A percentile compares a stretch with the other conserved stretches of the same genome.
These are phyloP conservation scores for Lactarius hatsudake DNA, from an alignment of 768 basidiomycete species.

Conservation along the genomic window DNA sequence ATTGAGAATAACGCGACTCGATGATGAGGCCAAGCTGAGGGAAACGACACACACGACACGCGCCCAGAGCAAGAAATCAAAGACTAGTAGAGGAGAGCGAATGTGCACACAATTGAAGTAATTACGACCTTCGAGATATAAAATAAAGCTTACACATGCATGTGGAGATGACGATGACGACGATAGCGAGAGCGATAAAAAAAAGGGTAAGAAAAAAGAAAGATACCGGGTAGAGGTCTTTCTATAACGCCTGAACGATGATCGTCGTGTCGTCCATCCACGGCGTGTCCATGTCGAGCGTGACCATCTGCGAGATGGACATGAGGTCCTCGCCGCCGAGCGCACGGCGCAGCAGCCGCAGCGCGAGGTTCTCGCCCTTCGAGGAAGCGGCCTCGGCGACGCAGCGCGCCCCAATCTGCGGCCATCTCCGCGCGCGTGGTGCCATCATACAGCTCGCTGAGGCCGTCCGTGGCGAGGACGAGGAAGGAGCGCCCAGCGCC, in stretches of 20 bases:
- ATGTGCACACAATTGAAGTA: not conserved
- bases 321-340: slow-evolving; percentile 43
- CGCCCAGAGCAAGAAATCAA: not conserved
- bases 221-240: no score
- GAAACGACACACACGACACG: not conserved
- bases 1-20: not conserved
- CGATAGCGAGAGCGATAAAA: not conserved
- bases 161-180: not conserved
- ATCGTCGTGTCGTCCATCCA: slow-evolving; percentile 55
- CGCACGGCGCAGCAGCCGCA: slow-evolving; percentile 41
- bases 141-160: not conserved
- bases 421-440: slow-evolving; percentile 34
- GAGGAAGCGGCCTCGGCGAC: slow-evolving; percentile 28
- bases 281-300: slow-evolving; percentile 47
- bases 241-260: slow-evolving; percentile 40
- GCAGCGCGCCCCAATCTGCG: slow-evolving; percentile 38
- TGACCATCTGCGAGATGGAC: slow-evolving; percentile 43
- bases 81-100: not conserved
- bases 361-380: slow-evolving; percentile 37
- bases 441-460: slow-evolving; percentile 42
- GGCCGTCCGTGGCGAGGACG: slow-evolving; percentile 47
- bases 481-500: slow-evolving; percentile 32
- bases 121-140: not conserved
- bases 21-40: not conserved
- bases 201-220: no score